phyloP scores from a whole-genome alignment of 2,329 filamentous ascomycete species.

The Aspergillus flavus region DNA sequence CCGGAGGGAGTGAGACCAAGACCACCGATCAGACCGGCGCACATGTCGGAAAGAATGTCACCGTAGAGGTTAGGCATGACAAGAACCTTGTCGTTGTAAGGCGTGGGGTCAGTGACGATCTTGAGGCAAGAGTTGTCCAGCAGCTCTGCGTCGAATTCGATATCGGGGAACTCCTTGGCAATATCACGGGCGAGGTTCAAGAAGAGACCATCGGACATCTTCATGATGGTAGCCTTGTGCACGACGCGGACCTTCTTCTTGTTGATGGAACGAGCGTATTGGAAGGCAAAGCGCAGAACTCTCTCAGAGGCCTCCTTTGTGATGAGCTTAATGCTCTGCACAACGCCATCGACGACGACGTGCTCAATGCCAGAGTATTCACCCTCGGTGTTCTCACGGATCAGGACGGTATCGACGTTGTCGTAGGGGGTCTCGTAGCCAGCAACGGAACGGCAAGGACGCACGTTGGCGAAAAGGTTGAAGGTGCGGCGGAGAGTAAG shows the following conservation, averaged over 20 bases:
- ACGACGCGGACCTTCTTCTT: constrained; percentile 96
- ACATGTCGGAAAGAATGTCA: constrained; percentile 99
- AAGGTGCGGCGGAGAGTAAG: constrained; percentile 97
- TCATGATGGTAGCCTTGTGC: constrained; percentile 99
- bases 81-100: constrained; percentile 99
- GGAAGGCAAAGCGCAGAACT: constrained; percentile 96
- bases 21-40: constrained; percentile 96
- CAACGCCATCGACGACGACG: constrained; percentile 94
- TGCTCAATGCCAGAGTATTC: constrained; percentile 99
- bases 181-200: constrained; percentile 82
- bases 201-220: constrained; percentile 99
- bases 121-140: constrained; percentile 99
- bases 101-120: constrained; percentile 93
- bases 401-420: constrained; percentile 92
- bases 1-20: constrained; percentile 95
- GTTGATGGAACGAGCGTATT: constrained; percentile 91
- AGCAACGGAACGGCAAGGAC: constrained; percentile 93
- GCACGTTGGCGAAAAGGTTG: constrained; percentile 99
- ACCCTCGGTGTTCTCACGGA: constrained; percentile 99
- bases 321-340: constrained; percentile 99
- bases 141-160: constrained; percentile 96
- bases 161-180: constrained; percentile 90
- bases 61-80: constrained; percentile 98
- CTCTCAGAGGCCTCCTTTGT: constrained; percentile 92
- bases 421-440: constrained; percentile 99